Conservation (phyloP, 306 rosid genomes). For the Malus sylvestris region DNA sequence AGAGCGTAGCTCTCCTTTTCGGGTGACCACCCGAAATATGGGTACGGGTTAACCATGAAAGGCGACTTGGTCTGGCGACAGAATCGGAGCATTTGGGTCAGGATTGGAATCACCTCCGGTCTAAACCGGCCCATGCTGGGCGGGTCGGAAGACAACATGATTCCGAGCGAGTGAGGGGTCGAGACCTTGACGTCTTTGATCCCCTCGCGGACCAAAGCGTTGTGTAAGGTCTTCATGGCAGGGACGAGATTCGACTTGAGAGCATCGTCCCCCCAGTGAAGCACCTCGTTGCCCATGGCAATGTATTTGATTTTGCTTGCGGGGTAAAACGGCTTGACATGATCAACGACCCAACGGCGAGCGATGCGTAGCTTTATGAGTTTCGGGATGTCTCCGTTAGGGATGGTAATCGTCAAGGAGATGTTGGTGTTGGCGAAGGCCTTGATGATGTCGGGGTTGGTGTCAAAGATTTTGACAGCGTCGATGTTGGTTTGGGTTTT, state of each 20-base stretch:
- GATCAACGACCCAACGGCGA: conserved; percentile 40
- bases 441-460: conserved; percentile 59
- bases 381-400: conserved; percentile 54
- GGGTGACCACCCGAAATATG: conserved; percentile 69
- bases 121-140: conserved; percentile 69
- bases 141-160: conserved; percentile 46
- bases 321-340: conserved; percentile 57
- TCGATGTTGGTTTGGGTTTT: conserved; percentile 53
- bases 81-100: conserved; percentile 57
- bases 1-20: conserved; percentile 42
- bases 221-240: conserved; percentile 58
- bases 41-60: conserved; percentile 86
- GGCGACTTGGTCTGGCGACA: conserved; percentile 51
- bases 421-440: conserved; percentile 75
- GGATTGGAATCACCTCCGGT: conserved; percentile 32
- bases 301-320: conserved; percentile 55
- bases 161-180: conserved; percentile 65
- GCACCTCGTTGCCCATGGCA: conserved; percentile 70
- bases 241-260: conserved; percentile 53
- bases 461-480: conserved; percentile 70
- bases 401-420: conserved; percentile 62
- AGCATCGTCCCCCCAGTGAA: conserved; percentile 48
- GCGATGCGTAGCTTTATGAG: conserved; percentile 28
- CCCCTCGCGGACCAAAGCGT: conserved; percentile 55
- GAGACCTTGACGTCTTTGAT: conserved; percentile 65